These are phyloP conservation scores for Effrenium voratum DNA, from an alignment of 73 alveolate species.

Conservation along the genomic window DNA sequence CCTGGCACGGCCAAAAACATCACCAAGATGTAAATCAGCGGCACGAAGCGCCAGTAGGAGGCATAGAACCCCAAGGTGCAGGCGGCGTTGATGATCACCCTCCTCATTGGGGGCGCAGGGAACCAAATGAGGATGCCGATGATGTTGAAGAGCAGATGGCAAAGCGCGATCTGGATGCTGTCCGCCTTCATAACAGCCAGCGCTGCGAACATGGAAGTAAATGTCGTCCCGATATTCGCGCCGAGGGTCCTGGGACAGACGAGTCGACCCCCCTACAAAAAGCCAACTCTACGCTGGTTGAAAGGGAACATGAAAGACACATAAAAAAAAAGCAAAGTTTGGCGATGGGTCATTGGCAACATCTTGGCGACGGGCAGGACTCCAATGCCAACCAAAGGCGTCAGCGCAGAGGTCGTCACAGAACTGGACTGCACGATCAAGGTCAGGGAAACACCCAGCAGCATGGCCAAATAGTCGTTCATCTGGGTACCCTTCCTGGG, in stretches of 20 bases:
- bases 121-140: constrained; percentile 73
- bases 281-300: too few relatives aligned
- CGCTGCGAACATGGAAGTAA: background rate
- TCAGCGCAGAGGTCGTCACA: constrained; percentile 25
- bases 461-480: constrained; percentile 43
- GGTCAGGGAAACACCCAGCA: background rate
- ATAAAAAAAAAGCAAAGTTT: too few relatives aligned
- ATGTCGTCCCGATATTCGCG: constrained; percentile 60
- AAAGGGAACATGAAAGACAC: too few relatives aligned
- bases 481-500: background rate
- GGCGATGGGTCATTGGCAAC: constrained; percentile 46
- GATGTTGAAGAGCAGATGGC: constrained; percentile 51
- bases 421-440: constrained; percentile 47
- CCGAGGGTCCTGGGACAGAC: constrained; percentile 18
- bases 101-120: constrained; percentile 57
- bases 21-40: constrained; percentile 59
- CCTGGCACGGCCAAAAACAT: constrained; percentile 41
- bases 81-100: constrained; percentile 42
- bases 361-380: background rate
- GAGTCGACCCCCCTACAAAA: too few relatives aligned
- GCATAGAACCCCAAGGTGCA: constrained; percentile 57
- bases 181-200: background rate
- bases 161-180: constrained; percentile 34
- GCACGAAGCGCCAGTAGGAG: constrained; percentile 81
- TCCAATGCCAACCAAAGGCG: background rate